These are phyloP conservation scores for Salix brachista DNA, from an alignment of 345 rosid species.

Conservation along the genomic window DNA sequence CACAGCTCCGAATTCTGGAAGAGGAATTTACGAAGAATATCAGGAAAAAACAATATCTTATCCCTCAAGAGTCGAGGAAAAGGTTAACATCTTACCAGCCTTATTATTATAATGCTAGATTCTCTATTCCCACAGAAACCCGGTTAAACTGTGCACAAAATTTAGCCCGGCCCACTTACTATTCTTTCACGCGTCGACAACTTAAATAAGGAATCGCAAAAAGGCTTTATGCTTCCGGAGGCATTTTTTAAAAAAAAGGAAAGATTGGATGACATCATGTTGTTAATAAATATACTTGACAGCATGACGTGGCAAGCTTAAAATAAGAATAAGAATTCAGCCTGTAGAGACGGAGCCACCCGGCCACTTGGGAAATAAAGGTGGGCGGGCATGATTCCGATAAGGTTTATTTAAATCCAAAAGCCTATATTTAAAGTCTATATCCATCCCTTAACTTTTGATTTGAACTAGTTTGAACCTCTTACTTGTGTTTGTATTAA, in stretches of 20 bases:
- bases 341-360: no score
- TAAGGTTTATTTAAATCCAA: no score
- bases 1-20: not conserved
- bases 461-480: no score
- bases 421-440: no score
- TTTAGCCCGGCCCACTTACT: slow-evolving; percentile 12
- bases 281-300: no score
- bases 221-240: slow-evolving; percentile 19
- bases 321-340: no score
- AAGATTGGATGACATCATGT: no score
- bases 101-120: not conserved
- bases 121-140: not conserved
- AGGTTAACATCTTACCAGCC: not conserved
- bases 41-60: not conserved
- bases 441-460: no score
- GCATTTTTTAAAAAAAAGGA: not conserved
- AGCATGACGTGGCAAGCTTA: no score
- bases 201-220: slow-evolving; percentile 15
- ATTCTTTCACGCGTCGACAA: slow-evolving; percentile 11
- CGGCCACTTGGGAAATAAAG: no score
- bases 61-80: not conserved
- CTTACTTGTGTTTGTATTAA: no score
- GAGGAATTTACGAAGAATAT: not conserved
- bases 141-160: not conserved
- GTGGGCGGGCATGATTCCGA: no score